phyloP scores from a whole-genome alignment of 208 protist species.

The Trypanosoma vivax region DNA sequence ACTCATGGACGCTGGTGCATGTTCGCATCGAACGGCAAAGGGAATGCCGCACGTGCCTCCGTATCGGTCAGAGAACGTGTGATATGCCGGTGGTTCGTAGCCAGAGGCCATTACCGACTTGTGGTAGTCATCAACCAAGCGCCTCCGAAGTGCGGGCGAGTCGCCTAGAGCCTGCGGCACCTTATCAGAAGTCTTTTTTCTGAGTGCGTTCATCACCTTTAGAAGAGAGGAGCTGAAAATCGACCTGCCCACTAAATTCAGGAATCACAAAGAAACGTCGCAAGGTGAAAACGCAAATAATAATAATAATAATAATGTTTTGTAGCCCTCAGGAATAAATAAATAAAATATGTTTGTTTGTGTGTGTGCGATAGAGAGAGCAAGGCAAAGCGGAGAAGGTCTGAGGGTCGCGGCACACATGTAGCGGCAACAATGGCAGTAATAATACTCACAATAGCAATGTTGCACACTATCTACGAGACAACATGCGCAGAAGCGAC shows the following conservation, averaged over 20 bases:
- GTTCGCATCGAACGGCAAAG: constrained; percentile 40
- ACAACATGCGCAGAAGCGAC: too few species aligned
- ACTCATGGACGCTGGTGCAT: neutral
- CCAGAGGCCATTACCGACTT: constrained; percentile 39
- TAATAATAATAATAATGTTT: too few species aligned
- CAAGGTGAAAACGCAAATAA: constrained; percentile 9
- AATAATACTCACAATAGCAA: too few species aligned
- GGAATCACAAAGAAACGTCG: neutral
- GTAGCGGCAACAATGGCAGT: too few species aligned
- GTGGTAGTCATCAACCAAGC: constrained; percentile 78
- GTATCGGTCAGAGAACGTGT: constrained; percentile 71
- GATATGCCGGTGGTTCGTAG: constrained; percentile 62
- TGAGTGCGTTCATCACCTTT: neutral
- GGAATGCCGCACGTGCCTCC: constrained; percentile 51
- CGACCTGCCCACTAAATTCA: too few species aligned
- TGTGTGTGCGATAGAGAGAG: too few species aligned
- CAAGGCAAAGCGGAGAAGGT: too few species aligned
- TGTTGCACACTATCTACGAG: too few species aligned
- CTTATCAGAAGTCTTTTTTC: neutral
- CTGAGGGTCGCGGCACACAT: too few species aligned
- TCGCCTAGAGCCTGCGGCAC: neutral
- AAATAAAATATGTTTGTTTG: too few species aligned
- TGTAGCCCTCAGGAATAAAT: too few species aligned
- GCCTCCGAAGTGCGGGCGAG: constrained; percentile 13
- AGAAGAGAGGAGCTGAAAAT: too few species aligned